Evolutionary conservation across 1,284 basidiomycete genomes (phyloP), one percentile per base, ranked within the genome.

Genomic region (Rhodotorula sp.): DNA sequence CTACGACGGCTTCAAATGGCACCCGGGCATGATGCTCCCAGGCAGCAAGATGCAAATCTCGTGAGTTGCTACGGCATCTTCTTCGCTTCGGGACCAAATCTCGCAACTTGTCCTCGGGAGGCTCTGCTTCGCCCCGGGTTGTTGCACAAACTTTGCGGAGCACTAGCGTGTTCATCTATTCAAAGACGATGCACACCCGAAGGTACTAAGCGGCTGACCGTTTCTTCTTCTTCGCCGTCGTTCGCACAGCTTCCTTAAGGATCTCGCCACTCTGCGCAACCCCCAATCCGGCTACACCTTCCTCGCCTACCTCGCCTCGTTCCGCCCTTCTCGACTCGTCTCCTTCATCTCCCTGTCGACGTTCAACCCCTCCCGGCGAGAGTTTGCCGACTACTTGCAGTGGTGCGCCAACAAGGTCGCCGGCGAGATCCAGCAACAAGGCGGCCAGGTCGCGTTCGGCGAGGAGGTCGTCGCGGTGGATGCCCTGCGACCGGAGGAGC

Each of bases 261-360:
- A 87, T 77, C 81, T 87, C 3, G 86, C 85, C 2, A 87, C 86
- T 2, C 80, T 87, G 28, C 83, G 87, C 49, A 85, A 84, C 67
- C 86, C 86, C 18, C 80, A 82, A 66, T 87, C 86, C 18, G 83
- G 84, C n/a, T 83, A 86, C 75, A 86, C 86, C 21, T 87, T 87
- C 80, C 77, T 87, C 59, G 81, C 84, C 49, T 87, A 87, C 79
- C 81, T 87, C 57, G 85, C 86, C 70, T 83, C 83, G 61, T 73
- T 74, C 62, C 67, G 70, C 12, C 82, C 86, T 69, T 81, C 82
- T 60, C 84, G 87, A 62, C 82, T 87, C 55, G 73, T 84, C 31
- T 80, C 83, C 50, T 87, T 82, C 77, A 81, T 82, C 70, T 83
- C 82, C 64, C 78, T 80, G 56, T 80, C 79, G 0, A 80, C 79